Evolutionary conservation across 306 rosid genomes (phyloP), one percentile per base, ranked within the genome.

Genomic region (Senna siamea): DNA sequence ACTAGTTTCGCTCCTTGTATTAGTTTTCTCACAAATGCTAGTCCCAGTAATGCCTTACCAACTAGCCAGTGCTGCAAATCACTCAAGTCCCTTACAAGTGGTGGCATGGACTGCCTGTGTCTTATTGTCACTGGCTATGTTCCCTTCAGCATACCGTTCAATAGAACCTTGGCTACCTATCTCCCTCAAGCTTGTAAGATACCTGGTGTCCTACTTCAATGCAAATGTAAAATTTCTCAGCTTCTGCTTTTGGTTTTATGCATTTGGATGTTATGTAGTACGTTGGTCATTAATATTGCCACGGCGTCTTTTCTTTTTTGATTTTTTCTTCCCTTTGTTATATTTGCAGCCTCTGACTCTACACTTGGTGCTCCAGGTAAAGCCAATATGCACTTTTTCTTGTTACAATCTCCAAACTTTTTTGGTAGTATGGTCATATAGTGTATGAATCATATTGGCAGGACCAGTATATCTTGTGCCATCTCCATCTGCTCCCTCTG

Each of bases 171-270:
- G 14, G 99, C 92, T 75, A 65, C 90, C 26, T 84, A 96, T 71
- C 98, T 91, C 58, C 96, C 97, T 70, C 90, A 91, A 19, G 97
- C 94, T 35, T 94, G 98, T 84, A 87, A 87, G 79, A 74, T 87
- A 87, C 80, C 92, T 0, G 86, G 89, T 28, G 89, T 94, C 66
- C 93, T 94, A 0, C 69, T 94, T 75, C 96, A 88, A 72, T 91
- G 91, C 87, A 84, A 83, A 79, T 79, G 87, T 58, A 30, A 58
- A 2, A 18, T 3, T 72, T 52, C 48, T 60, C 59, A 53, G 19
- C 5, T 4, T 26, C 68, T 7, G 15, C 6, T 5, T 37, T 5
- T 55, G n/a, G n/a, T 1, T 13, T 34, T 0, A 26, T 13, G 5
- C 7, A 6, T 56, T 23, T 15, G 54, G 54, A 5, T 7, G 15